These are phyloP conservation scores for Nepenthes alata DNA, from an alignment of 179 eudicot genomes.

Conservation along the genomic window DNA sequence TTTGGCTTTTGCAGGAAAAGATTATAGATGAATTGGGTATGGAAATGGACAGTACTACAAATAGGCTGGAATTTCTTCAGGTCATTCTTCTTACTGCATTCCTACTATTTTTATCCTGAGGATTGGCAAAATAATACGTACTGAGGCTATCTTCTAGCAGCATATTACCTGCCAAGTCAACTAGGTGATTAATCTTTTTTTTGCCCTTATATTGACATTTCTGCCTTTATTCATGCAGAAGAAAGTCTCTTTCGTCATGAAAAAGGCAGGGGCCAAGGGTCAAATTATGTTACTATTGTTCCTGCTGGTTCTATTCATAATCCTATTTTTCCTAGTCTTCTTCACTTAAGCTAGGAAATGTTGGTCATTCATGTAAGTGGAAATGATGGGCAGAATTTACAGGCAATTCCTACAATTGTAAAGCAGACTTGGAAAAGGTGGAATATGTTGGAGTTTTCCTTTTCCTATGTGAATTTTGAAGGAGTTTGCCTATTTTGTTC, in stretches of 20 bases:
- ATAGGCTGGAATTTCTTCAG: slow-evolving; percentile 94
- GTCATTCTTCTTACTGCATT: slow-evolving; percentile 11
- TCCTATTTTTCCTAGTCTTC: slow-evolving; percentile 71
- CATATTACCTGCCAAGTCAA: too few species aligned
- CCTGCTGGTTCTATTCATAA: slow-evolving; percentile 51
- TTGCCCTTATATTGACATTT: too few species aligned
- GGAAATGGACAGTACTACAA: slow-evolving; percentile 93
- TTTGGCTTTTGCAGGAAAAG: slow-evolving; percentile 47
- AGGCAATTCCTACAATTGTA: too few species aligned
- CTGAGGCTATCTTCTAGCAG: too few species aligned
- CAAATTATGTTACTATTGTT: slow-evolving; percentile 80
- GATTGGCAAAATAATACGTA: too few species aligned
- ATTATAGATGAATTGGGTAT: slow-evolving; percentile 69
- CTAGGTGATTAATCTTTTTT: too few species aligned
- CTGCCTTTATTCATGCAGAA: slow-evolving; percentile 35
- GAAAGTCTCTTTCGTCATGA: slow-evolving; percentile 83
- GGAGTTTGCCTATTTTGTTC: too few species aligned
- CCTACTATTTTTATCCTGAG: neutral
- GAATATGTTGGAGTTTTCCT: too few species aligned
- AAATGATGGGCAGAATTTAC: too few species aligned
- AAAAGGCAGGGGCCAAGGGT: slow-evolving; percentile 87
- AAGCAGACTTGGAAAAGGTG: too few species aligned
- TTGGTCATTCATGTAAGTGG: neutral
- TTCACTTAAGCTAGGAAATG: slow-evolving; percentile 22
- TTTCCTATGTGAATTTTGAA: too few species aligned